Evolutionary conservation across 495 filamentous ascomycete species (phyloP).

Genomic region (Aspergillus cavernicola): DNA sequence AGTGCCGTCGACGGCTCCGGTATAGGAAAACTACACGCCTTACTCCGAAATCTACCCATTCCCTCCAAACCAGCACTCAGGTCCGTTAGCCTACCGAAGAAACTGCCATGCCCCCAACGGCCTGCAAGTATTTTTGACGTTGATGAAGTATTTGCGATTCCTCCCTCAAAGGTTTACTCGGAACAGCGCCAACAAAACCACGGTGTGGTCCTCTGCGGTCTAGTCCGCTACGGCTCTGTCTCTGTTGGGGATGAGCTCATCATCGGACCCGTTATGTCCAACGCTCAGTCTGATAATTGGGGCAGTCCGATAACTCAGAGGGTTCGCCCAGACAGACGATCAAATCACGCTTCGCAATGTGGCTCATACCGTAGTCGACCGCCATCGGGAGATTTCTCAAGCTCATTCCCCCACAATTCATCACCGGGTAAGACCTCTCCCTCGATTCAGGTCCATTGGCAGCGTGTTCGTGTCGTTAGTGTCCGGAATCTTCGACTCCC

Average conservation of each 20-base stretch:
- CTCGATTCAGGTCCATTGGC: constrained; percentile 55
- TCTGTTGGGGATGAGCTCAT: constrained; percentile 74
- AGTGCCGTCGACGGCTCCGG: constrained; percentile 84
- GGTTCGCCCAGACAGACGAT: constrained; percentile 15
- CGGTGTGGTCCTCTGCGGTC: constrained; percentile 73
- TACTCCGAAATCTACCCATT: constrained; percentile 74
- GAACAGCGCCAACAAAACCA: constrained; percentile 38
- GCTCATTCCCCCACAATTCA: constrained; percentile 27
- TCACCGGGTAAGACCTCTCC: constrained; percentile 26
- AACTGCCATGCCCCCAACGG: constrained; percentile 29
- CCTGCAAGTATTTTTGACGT: constrained; percentile 71
- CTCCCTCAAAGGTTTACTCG: constrained; percentile 48
- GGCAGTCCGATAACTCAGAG: constrained; percentile 20
- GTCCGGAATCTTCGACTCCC: constrained; percentile 85
- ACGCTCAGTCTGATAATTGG: constrained; percentile 25
- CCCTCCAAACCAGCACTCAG: constrained; percentile 50
- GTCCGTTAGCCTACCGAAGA: constrained; percentile 17
- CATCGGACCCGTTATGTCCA: constrained; percentile 68
- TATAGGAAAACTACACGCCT: constrained; percentile 74
- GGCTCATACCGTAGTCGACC: constrained; percentile 29
- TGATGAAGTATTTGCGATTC: constrained; percentile 73
- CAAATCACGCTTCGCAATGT: constrained; percentile 18
- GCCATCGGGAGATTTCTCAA: constrained; percentile 31
- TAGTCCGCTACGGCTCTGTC: constrained; percentile 73
- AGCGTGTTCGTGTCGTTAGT: constrained; percentile 72